phyloP scores from a whole-genome alignment of 495 filamentous ascomycete genomes.

The Rhypophila decipiens region DNA sequence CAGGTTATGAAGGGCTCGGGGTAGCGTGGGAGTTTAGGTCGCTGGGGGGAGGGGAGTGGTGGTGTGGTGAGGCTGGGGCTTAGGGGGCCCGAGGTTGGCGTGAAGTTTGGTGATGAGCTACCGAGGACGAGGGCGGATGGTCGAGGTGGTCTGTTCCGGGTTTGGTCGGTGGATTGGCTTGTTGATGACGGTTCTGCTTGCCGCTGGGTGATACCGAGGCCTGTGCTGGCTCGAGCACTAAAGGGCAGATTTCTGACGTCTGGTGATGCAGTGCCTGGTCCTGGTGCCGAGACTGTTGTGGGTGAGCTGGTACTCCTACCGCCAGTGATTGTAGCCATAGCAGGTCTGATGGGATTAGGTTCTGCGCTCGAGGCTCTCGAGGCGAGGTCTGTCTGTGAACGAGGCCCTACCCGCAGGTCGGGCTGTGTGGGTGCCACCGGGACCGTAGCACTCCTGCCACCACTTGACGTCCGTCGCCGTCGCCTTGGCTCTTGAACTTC shows the following conservation, averaged over 20 bases:
- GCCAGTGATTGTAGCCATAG: slow-evolving; percentile 42
- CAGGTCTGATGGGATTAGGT: slow-evolving; percentile 27
- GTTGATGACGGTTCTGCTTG: slow-evolving; percentile 1
- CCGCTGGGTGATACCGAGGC: slow-evolving; percentile 11
- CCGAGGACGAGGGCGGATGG: slow-evolving; percentile 11
- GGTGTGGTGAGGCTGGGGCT: slow-evolving; percentile 14
- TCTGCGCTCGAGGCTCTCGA: slow-evolving; percentile 35
- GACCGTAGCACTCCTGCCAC: slow-evolving; percentile 37
- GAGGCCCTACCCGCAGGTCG: slow-evolving; percentile 30
- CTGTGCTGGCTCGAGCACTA: slow-evolving; percentile 15
- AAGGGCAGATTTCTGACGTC: slow-evolving; percentile 13
- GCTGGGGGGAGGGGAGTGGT: slow-evolving; percentile 13
- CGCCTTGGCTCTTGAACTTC: slow-evolving; percentile 38
- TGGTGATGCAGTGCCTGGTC: slow-evolving; percentile 7
- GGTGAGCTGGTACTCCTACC: slow-evolving; percentile 32
- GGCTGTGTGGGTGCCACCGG: slow-evolving; percentile 31
- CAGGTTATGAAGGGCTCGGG: slow-evolving; percentile 68
- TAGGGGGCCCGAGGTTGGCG: slow-evolving; percentile 8
- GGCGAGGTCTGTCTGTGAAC: slow-evolving; percentile 57
- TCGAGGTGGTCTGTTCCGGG: neutral
- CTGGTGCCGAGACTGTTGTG: slow-evolving; percentile 9
- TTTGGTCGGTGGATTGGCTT: neutral
- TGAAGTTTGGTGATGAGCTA: slow-evolving; percentile 8
- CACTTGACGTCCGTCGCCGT: slow-evolving; percentile 35
- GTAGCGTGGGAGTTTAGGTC: slow-evolving; percentile 42